A percentile compares a stretch with the other conserved stretches of the same genome.
These are phyloP conservation scores for Trichoderma brevicompactum DNA, from an alignment of 2,329 filamentous ascomycete species.

Conservation along the genomic window DNA sequence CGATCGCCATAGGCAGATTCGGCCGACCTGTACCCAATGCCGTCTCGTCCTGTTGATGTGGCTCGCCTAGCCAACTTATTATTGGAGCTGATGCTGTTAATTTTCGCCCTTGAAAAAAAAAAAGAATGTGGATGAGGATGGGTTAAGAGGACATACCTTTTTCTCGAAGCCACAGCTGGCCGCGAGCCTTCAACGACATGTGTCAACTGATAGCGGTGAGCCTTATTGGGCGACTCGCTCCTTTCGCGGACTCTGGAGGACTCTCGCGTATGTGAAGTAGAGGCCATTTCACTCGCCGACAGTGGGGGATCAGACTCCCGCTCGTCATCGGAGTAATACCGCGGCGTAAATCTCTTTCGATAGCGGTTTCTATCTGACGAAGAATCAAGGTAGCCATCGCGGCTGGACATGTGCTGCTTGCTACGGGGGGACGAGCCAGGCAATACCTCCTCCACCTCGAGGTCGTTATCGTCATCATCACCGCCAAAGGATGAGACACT, in stretches of 20 bases:
- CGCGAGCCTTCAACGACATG: conserved; percentile 43
- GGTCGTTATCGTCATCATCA: conserved; percentile 34
- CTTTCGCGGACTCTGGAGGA: conserved; percentile 38
- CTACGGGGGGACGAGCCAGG: conserved; percentile 31
- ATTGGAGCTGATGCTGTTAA: conserved; percentile 24
- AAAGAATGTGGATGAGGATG: background rate
- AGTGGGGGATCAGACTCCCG: conserved; percentile 34
- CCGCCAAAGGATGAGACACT: conserved; percentile 26
- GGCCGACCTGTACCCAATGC: conserved; percentile 31
- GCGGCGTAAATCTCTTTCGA: conserved; percentile 25
- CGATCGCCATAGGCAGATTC: conserved; percentile 30
- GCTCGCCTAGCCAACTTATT: conserved; percentile 24
- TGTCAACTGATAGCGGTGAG: conserved; percentile 34
- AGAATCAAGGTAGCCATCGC: conserved; percentile 38
- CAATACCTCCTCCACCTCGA: conserved; percentile 39
- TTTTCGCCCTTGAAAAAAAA: too few relatives aligned
- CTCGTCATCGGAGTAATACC: conserved; percentile 30
- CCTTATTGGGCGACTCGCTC: conserved; percentile 40
- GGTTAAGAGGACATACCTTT: conserved; percentile 35
- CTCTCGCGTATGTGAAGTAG: conserved; percentile 35
- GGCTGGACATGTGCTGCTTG: conserved; percentile 34
- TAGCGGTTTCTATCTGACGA: conserved; percentile 34
- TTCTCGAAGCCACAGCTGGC: conserved; percentile 41
- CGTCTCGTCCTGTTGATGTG: conserved; percentile 8
- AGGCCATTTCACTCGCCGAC: conserved; percentile 38